phyloP scores from a whole-genome alignment of 306 rosid species.

The Carpinus fangiana region DNA sequence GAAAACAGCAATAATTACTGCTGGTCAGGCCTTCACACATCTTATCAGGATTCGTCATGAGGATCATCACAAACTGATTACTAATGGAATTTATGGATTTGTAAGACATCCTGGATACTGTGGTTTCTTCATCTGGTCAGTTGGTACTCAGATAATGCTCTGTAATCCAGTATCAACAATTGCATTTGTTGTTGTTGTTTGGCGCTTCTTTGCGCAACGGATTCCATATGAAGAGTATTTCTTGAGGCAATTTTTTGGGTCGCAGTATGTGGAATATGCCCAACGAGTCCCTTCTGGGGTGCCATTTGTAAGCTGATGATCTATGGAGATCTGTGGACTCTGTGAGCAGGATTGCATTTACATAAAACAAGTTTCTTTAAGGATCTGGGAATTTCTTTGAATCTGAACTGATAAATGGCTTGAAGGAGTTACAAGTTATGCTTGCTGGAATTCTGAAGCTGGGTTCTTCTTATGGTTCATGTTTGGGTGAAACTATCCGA shows the following conservation, averaged over 20 bases:
- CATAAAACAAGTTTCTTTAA: neutral
- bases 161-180: slow-evolving; percentile 80
- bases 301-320: slow-evolving; percentile 62
- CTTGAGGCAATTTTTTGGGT: slow-evolving; percentile 75
- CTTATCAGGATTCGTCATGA: slow-evolving; percentile 52
- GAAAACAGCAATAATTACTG: slow-evolving; percentile 72
- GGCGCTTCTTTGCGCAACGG: slow-evolving; percentile 54
- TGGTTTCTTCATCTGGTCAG: slow-evolving; percentile 85
- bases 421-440: neutral
- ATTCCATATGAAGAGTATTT: slow-evolving; percentile 84
- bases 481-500: neutral
- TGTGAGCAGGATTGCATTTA: neutral
- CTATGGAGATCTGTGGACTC: neutral
- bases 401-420: neutral
- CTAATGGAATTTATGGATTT: slow-evolving; percentile 68
- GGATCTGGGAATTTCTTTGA: neutral
- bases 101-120: slow-evolving; percentile 86
- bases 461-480: neutral
- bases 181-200: slow-evolving; percentile 66
- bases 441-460: neutral
- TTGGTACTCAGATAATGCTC: slow-evolving; percentile 91
- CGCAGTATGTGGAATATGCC: slow-evolving; percentile 60
- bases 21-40: slow-evolving; percentile 80
- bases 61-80: slow-evolving; percentile 61
- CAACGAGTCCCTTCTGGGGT: slow-evolving; percentile 66